Evolutionary conservation across 2,329 filamentous ascomycete species (phyloP), one percentile per base, ranked within the genome.

Genomic region (Epichloe amarillans): DNA sequence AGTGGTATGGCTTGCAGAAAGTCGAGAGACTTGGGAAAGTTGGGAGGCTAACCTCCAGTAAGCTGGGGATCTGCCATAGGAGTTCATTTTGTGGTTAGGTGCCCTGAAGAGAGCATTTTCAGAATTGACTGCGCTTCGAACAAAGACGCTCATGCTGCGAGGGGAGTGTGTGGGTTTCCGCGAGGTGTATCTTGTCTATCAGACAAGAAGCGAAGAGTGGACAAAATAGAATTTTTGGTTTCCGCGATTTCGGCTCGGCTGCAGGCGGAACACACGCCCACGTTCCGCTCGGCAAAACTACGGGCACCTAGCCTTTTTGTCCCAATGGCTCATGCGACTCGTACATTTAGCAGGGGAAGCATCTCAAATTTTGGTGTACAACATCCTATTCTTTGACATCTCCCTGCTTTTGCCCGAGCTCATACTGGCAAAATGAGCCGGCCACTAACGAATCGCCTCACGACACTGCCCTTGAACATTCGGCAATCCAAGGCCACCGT

Each of bases 31-130:
- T 46, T 60, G 61, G 30, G 62, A 62, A 51, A 67, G 60, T 52
- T 65, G 59, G 45, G 63, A 68, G 52, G 62, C 63, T 72, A 77
- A 69, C 66, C 73, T 69, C 60, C 69, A 65, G 56, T 72, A 73
- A 21, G 72, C 70, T 51, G 73, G 72, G 49, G 71, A 69, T 66
- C 69, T 72, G 62, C 69, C 65, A 55, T 66, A 61, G 50, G 68
- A 64, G 54, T 62, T 52, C 55, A 54, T 56, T 46, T 61, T 47
- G 53, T 69, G 66, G 52, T 67, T 61, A 56, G 71, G 67, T 49
- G 67, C 66, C 62, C 71, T 65, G 17, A 66, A 62, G 42, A 74
- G 62, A 56, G 66, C 66, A 57, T 64, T 64, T 54, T 72, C 65
- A 57, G 71, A 64, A 56, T 66, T 65, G 42, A 57, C 59, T 50